A percentile compares a stretch with the other conserved stretches of the same genome.
Evolutionary conservation across 805 yeast genomes (phyloP).

Genomic region (Scheffersomyces spartinae): DNA sequence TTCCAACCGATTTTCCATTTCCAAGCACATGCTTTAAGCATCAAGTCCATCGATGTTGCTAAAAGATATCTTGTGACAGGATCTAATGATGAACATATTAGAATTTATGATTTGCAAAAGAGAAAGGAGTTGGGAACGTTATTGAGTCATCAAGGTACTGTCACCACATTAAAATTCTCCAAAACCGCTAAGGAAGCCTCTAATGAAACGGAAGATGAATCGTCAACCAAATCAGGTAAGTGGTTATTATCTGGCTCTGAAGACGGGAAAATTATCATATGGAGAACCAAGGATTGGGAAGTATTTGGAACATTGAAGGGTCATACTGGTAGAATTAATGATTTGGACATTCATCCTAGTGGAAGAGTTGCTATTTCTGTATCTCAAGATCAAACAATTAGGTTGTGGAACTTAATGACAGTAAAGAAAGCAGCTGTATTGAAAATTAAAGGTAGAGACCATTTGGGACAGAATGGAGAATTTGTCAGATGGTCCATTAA

Average conservation of each 20-base stretch:
- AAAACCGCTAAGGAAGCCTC: conserved; percentile 9
- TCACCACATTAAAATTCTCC: conserved; percentile 67
- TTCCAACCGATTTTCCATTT: conserved; percentile 94
- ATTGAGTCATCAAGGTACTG: conserved; percentile 80
- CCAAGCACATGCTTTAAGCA: conserved; percentile 85
- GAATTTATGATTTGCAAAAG: conserved; percentile 87
- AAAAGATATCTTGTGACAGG: conserved; percentile 86
- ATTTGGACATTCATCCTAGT: conserved; percentile 78
- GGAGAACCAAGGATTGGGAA: conserved; percentile 98
- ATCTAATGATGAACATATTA: conserved; percentile 89
- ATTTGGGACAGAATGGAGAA: conserved; percentile 53
- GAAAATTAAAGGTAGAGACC: conserved; percentile 59
- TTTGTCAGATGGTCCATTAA: conserved; percentile 53
- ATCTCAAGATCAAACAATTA: conserved; percentile 70
- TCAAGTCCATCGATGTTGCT: conserved; percentile 73
- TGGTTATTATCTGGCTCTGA: conserved; percentile 90
- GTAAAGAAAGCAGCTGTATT: conserved; percentile 83
- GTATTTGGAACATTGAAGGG: conserved; percentile 80
- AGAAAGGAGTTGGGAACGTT: conserved; percentile 89
- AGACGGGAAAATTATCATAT: conserved; percentile 79
- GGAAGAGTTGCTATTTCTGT: conserved; percentile 87
- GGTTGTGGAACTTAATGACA: conserved; percentile 95
- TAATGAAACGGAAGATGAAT: conserved; percentile 8
- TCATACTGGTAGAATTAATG: conserved; percentile 74
- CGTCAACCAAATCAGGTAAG: conserved; percentile 42